A percentile compares a stretch with the other conserved stretches of the same genome.
phyloP scores from a whole-genome alignment of 108 stramenopile species.

The Cylindrotheca closterium region DNA sequence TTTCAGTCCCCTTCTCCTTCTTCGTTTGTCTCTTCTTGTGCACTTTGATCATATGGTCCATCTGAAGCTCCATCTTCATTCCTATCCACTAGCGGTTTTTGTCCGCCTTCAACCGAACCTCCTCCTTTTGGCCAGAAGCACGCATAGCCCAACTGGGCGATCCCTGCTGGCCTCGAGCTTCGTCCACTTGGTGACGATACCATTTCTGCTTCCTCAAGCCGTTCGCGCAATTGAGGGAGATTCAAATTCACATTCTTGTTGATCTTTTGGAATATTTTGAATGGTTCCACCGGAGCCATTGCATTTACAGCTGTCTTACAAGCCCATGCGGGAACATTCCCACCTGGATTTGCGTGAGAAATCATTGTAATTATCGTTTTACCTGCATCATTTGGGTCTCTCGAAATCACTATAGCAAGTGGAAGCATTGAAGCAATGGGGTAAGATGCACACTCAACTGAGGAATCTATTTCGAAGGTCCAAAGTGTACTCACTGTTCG shows the following conservation, averaged over 20 bases:
- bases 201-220: slow-evolving; percentile 20
- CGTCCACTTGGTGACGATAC: slow-evolving; percentile 17
- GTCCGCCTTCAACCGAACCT: slow-evolving; percentile 29
- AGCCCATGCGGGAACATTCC: slow-evolving; percentile 50
- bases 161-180: slow-evolving; percentile 45
- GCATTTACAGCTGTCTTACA: slow-evolving; percentile 77
- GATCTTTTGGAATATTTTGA: slow-evolving; percentile 76
- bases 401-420: slow-evolving; percentile 48
- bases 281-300: slow-evolving; percentile 82
- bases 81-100: background rate
- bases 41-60: no score
- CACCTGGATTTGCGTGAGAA: slow-evolving; percentile 52
- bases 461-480: slow-evolving; percentile 2
- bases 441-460: slow-evolving; percentile 3
- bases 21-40: no score
- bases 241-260: slow-evolving; percentile 28
- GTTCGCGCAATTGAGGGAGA: slow-evolving; percentile 18
- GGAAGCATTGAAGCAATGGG: background rate
- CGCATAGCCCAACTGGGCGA: slow-evolving; percentile 62
- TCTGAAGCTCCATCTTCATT: background rate
- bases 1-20: no score
- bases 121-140: slow-evolving; percentile 74
- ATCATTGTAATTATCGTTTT: slow-evolving; percentile 70
- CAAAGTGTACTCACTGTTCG: slow-evolving; percentile 56
- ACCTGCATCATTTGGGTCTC: slow-evolving; percentile 70